phyloP scores from a whole-genome alignment of 495 filamentous ascomycete species.

The Hypoxylon fragiforme region DNA sequence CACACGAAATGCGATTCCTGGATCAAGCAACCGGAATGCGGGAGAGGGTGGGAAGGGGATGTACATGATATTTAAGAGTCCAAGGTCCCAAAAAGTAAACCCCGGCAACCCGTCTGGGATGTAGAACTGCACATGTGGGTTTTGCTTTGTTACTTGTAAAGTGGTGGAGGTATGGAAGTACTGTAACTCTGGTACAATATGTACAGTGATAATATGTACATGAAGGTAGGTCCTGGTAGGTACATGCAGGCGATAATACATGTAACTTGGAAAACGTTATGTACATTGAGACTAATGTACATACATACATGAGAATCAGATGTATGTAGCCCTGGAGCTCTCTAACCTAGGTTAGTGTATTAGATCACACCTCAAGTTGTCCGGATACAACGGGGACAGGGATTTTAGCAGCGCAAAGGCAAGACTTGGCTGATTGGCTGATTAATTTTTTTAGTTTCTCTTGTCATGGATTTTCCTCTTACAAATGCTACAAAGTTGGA shows the following conservation, averaged over 20 bases:
- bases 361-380: slow-evolving; percentile 17
- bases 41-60: slow-evolving; percentile 17
- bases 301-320: background rate
- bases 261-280: too few species aligned
- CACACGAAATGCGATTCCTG: slow-evolving; percentile 19
- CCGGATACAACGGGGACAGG: slow-evolving; percentile 36
- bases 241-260: too few species aligned
- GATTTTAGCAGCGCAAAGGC: slow-evolving; percentile 10
- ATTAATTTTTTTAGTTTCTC: slow-evolving; percentile 1
- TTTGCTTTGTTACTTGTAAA: slow-evolving; percentile 13
- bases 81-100: background rate
- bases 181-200: too few species aligned
- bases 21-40: slow-evolving; percentile 23
- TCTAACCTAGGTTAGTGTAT: background rate
- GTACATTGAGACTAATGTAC: background rate
- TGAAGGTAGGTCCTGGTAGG: too few species aligned
- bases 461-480: slow-evolving; percentile 22
- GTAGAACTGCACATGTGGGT: too few species aligned
- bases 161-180: too few species aligned
- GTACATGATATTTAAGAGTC: slow-evolving; percentile 30
- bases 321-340: too few species aligned
- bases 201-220: background rate
- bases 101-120: background rate
- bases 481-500: too few species aligned
- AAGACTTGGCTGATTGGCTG: slow-evolving; percentile 21